Base-by-base conservation (phyloP, 2,329 filamentous ascomycete genomes). In the Drechslerella stenobrocha region DNA sequence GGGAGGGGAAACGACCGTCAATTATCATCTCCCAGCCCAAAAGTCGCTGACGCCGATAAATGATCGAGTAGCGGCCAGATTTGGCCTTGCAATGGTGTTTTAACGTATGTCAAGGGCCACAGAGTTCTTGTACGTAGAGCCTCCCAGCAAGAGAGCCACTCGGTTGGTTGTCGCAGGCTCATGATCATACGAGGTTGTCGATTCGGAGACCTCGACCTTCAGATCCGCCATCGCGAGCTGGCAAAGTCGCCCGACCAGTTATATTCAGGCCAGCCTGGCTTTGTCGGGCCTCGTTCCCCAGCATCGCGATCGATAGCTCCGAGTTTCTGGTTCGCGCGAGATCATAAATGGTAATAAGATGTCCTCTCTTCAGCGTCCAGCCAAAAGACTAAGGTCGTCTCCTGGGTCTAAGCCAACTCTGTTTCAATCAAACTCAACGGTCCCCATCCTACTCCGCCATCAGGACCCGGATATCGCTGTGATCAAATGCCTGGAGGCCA, bases 381-480 rank as follows among this genome's bases (percentile, higher is more conserved):
- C 63, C 22, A 67, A 67, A 51, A 67, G 63, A 35, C 55, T 35
- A 6, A 67, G 63, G 35, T 56, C 50, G 8, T 60, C 55, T 11
- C 60, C 55, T 44, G 55, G 57, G 22, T 67, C 63, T 11, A 53
- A 59, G 30, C 42, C 47, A 8, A 34, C 42, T 23, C 37, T 47
- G 7, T n/a, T 46, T n/a, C 46, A 34, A 32, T 2, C 52, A 5
- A 47, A 47, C 26, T 5, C 26, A 3, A 20, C 48, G 22, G 51
- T 55, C 8, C 63, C 63, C 26, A 48, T 67, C 18, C 55, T 67
- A 7, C 51, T 67, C 50, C 63, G 63, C 22, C 51, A 67, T 7
- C 13, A 57, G 20, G 63, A 67, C 6, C 44, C 44, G 7, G 35
- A 18, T 9, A 34, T 47, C 3, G 55, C 57, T 28, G 37, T 67